Conservation (phyloP, 768 basidiomycete genomes). For the Harrya chromipes region DNA sequence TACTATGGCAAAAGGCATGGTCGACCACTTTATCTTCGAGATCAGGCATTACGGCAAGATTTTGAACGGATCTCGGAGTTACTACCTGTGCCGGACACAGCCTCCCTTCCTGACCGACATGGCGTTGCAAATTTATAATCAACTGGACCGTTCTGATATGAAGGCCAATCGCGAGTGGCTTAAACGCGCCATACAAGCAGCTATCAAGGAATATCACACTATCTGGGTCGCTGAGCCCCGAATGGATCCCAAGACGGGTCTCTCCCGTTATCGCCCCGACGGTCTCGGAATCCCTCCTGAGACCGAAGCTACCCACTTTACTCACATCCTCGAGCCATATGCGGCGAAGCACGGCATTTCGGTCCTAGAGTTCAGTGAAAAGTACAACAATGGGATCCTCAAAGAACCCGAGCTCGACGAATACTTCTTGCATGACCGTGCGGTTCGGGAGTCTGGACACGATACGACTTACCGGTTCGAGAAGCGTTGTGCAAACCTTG, state of each 20-base stretch:
- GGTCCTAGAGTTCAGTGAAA: constrained; percentile 94
- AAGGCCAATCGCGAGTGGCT: constrained; percentile 84
- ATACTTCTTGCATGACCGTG: constrained; percentile 95
- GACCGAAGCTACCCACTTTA: constrained; percentile 98
- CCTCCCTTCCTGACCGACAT: constrained; percentile 99
- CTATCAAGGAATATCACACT: constrained; percentile 98
- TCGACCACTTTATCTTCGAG: constrained; percentile 99
- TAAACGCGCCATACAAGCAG: constrained; percentile 93
- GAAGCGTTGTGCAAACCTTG: constrained; percentile 95
- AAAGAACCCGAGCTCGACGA: constrained; percentile 90
- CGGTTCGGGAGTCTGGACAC: constrained; percentile 94
- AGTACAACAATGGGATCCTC: constrained; percentile 83
- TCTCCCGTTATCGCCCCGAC: constrained; percentile 91
- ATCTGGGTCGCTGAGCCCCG: constrained; percentile 96
- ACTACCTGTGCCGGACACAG: constrained; percentile 94
- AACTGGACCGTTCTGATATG: constrained; percentile 81
- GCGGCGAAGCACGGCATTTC: constrained; percentile 90
- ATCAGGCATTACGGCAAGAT: constrained; percentile 98
- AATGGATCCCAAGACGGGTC: constrained; percentile 90
- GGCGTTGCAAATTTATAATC: constrained; percentile 97
- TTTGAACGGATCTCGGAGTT: constrained; percentile 92
- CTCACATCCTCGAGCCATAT: constrained; percentile 93
- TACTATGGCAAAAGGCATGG: constrained; percentile 94
- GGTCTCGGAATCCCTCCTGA: constrained; percentile 97
- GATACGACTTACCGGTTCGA: constrained; percentile 98